phyloP scores from a whole-genome alignment of 2,329 filamentous ascomycete genomes.

The Myotisia sp. region DNA sequence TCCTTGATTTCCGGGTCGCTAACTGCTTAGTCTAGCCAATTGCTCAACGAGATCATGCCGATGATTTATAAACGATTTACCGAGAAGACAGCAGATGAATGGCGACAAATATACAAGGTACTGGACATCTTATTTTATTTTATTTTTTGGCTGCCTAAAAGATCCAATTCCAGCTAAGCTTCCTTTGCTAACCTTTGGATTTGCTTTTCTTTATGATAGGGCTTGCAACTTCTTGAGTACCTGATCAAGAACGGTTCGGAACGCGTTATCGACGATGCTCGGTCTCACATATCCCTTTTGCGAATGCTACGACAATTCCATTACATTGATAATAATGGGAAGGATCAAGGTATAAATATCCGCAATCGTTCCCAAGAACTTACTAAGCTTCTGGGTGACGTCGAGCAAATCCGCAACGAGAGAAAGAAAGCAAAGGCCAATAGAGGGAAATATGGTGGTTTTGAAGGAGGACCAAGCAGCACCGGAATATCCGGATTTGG shows the following conservation, averaged over 20 bases:
- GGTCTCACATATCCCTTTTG: slow-evolving; percentile 83
- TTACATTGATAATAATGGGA: slow-evolving; percentile 88
- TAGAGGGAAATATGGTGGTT: slow-evolving; percentile 88
- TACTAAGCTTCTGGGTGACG: slow-evolving; percentile 76
- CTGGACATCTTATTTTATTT: slow-evolving; percentile 4
- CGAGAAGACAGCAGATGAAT: slow-evolving; percentile 94
- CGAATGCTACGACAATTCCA: slow-evolving; percentile 99
- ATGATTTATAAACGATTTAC: slow-evolving; percentile 99
- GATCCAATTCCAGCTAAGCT: neutral
- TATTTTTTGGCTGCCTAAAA: neutral
- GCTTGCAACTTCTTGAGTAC: slow-evolving; percentile 61
- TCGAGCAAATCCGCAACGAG: slow-evolving; percentile 41
- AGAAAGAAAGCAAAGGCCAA: slow-evolving; percentile 80
- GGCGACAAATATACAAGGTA: slow-evolving; percentile 98
- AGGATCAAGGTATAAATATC: slow-evolving; percentile 96
- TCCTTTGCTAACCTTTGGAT: neutral
- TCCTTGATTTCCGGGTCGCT: slow-evolving; percentile 5
- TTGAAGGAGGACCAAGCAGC: slow-evolving; percentile 62
- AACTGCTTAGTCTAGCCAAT: slow-evolving; percentile 49
- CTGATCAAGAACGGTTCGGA: slow-evolving; percentile 97
- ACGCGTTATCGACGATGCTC: slow-evolving; percentile 89
- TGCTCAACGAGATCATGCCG: slow-evolving; percentile 98
- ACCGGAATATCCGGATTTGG: slow-evolving; percentile 28
- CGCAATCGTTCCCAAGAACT: slow-evolving; percentile 93
- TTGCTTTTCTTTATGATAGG: slow-evolving; percentile 25